These are phyloP conservation scores for Tremella fuciformis DNA, from an alignment of 768 basidiomycete species.

Conservation along the genomic window DNA sequence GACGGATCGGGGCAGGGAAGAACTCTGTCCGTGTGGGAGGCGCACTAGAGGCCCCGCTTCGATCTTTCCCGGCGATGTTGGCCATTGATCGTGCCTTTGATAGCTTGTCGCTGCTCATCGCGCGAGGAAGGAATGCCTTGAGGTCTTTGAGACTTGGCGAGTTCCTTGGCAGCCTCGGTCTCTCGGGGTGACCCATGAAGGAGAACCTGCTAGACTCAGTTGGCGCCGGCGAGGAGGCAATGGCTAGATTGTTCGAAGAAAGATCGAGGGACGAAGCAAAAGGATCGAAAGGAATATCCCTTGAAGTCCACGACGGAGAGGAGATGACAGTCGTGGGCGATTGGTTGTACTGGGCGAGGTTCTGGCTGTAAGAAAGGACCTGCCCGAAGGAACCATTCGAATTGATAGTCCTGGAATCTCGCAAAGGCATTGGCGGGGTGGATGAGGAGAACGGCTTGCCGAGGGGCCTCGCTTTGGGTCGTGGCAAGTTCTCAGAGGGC, in stretches of 20 bases:
- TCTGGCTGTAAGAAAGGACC: too few relatives aligned
- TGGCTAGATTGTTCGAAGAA: constrained; percentile 20
- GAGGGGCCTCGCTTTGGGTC: constrained; percentile 12
- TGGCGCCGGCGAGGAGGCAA: background rate
- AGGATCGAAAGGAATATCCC: constrained; percentile 31
- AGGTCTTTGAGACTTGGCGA: constrained; percentile 41
- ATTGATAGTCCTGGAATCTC: constrained; percentile 16
- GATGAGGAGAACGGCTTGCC: constrained; percentile 43
- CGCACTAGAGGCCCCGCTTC: constrained; percentile 16
- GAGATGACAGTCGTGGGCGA: too few relatives aligned
- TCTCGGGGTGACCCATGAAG: constrained; percentile 7
- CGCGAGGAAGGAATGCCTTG: constrained; percentile 27
- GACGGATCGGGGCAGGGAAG: constrained; percentile 9
- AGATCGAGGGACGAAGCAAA: constrained; percentile 37
- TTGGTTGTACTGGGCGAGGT: too few relatives aligned
- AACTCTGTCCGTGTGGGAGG: constrained; percentile 12
- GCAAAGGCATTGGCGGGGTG: constrained; percentile 32
- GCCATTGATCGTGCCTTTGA: constrained; percentile 39
- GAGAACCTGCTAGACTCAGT: constrained; percentile 1
- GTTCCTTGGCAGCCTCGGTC: constrained; percentile 22
- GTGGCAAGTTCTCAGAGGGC: constrained; percentile 9
- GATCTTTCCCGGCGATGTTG: constrained; percentile 18
- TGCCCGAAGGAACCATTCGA: background rate
- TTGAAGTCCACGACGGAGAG: too few relatives aligned
- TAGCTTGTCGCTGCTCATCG: constrained; percentile 22